Conservation (phyloP, 2,329 filamentous ascomycete genomes). For the Paecilomyces formosus region DNA sequence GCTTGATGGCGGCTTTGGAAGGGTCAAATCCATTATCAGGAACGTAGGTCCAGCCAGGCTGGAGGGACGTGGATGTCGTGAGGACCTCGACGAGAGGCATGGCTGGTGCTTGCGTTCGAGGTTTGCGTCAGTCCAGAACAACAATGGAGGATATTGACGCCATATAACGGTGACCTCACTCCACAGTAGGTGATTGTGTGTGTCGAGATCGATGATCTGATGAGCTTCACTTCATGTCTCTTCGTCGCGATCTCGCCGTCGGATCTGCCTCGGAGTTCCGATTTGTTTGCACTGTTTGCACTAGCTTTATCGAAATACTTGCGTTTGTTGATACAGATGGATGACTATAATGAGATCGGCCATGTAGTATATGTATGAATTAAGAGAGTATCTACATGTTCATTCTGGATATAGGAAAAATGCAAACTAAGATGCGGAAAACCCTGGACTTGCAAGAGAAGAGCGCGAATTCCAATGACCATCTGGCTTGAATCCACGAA, state of each 20-base stretch:
- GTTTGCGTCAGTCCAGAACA: not conserved
- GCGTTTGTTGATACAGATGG: no score
- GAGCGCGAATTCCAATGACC: not conserved
- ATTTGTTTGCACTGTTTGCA: no score
- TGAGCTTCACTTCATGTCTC: not conserved
- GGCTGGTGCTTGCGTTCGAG: not conserved
- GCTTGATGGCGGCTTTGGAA: conserved; percentile 47
- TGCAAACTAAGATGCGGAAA: not conserved
- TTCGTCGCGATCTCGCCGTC: not conserved
- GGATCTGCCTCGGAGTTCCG: not conserved
- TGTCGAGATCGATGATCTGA: not conserved
- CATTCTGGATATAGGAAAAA: not conserved
- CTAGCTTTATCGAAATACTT: no score
- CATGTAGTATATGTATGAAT: not conserved
- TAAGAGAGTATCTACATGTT: not conserved
- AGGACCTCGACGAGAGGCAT: conserved; percentile 77
- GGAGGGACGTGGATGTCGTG: conserved; percentile 60
- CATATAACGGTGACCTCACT: not conserved
- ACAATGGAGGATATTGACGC: not conserved
- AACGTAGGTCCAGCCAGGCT: conserved; percentile 90
- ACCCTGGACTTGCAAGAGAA: not conserved
- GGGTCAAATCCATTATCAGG: conserved; percentile 61
- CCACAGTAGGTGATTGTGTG: not conserved
- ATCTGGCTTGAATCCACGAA: not conserved
- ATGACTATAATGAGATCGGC: no score